Evolutionary conservation across 805 yeast genomes (phyloP).

Genomic region (Spathaspora passalidarum): DNA sequence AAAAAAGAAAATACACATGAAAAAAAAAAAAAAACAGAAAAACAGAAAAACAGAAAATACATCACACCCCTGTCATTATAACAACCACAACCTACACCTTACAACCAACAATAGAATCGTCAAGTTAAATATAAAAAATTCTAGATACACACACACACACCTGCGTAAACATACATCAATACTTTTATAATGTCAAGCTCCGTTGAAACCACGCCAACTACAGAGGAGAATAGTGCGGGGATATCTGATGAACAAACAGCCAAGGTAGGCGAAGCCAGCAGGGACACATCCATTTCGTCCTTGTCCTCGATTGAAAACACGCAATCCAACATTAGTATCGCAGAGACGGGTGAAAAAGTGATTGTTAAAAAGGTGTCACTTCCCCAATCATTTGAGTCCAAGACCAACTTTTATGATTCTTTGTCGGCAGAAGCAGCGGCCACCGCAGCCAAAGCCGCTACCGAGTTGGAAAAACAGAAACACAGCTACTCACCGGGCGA

Average conservation of each 20-base stretch:
- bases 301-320: conserved; percentile 21
- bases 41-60: background rate
- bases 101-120: background rate
- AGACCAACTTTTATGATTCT: conserved; percentile 7
- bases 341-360: background rate
- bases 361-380: background rate
- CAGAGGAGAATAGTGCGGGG: background rate
- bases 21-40: too few species aligned
- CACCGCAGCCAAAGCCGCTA: background rate
- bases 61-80: background rate
- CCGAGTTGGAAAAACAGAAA: background rate
- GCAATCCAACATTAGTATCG: conserved; percentile 16
- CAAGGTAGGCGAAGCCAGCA: background rate
- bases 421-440: background rate
- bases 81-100: background rate
- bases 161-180: background rate
- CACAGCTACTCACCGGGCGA: background rate
- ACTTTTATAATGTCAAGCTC: background rate
- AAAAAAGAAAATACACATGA: too few species aligned
- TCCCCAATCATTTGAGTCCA: conserved; percentile 8
- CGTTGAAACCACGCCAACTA: background rate
- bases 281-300: conserved; percentile 17
- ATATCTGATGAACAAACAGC: background rate
- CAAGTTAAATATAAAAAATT: background rate
- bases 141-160: background rate